Evolutionary conservation across 306 rosid species (phyloP), one percentile per base, ranked within the genome.

Genomic region (Pterocarpus macrocarpus): DNA sequence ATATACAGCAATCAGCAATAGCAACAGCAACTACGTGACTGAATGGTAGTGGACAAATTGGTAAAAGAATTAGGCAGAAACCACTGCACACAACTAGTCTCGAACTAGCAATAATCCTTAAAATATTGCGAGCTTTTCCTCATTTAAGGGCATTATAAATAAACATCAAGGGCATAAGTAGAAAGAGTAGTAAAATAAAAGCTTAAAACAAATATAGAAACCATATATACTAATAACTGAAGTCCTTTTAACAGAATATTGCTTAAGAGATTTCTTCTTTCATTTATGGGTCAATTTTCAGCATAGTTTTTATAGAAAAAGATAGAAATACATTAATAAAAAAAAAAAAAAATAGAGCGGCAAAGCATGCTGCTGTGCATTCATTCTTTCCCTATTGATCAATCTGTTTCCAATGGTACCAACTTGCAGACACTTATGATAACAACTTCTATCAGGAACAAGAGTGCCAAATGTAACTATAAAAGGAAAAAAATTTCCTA

Each of bases 391-490:
- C 33, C 58, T 52, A 64, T 28, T 41, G 2, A 17, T 34, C 53
- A 14, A 8, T 47, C 16, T 17, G 15, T 50, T 72, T 52, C 8
- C 67, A 64, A 35, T 11, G 32, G 53, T 57, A 78, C 22, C 63
- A 59, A 61, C 74, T 34, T 61, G 3, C 58, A 53, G 8, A 41
- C 44, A 71, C 14, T 75, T 47, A 7, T 4, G 12, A 6, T 1
- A 55, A 74, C 14, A 36, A 41, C 35, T 8, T 32, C 52, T 61
- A 15, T 49, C 44, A 79, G 57, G 49, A 76, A 65, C 45, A 57
- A 70, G 17, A 38, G 50, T 16, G 59, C 38, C 58, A 69, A 64
- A 56, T 33, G 75, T 36, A 82, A 66, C 62, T 16, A 75, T 76
- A 16, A 44, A 68, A 82, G 30, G 13, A 47, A 75, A 28, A 4